Evolutionary conservation across 2,329 filamentous ascomycete species (phyloP).

Genomic region (Colletotrichum australisinense): DNA sequence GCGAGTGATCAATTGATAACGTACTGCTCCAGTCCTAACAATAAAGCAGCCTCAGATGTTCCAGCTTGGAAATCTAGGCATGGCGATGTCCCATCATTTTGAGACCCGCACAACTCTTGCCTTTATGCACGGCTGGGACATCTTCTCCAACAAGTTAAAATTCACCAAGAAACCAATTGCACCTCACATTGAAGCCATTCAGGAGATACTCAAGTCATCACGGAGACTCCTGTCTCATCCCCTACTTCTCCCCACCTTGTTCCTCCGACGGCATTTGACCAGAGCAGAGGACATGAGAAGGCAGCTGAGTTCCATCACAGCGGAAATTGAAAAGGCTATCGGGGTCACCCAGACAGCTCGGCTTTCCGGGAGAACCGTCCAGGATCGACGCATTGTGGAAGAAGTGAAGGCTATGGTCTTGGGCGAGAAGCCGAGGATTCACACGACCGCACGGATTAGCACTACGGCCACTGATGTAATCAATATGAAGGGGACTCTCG

Average conservation of each 20-base stretch:
- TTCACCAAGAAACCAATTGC: too few relatives aligned
- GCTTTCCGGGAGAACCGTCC: background rate
- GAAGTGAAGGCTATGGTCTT: background rate
- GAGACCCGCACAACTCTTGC: background rate
- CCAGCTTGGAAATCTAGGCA: background rate
- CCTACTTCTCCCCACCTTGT: background rate
- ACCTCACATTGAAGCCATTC: background rate
- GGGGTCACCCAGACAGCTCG: background rate
- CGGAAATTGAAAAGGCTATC: background rate
- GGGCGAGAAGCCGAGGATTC: background rate
- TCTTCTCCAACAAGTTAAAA: background rate
- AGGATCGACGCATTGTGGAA: background rate
- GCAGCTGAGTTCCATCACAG: background rate
- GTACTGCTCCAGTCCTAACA: background rate
- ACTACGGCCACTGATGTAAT: background rate
- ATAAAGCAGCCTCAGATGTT: background rate
- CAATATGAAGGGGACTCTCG: background rate
- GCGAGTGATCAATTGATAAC: too few relatives aligned
- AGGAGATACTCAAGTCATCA: background rate
- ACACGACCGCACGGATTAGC: background rate
- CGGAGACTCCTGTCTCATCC: background rate
- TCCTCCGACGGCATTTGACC: background rate
- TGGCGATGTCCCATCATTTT: background rate
- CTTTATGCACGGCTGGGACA: background rate
- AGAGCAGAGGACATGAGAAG: background rate